These are phyloP conservation scores for Penicillium oxalicum DNA, from an alignment of 2,329 filamentous ascomycete species.

Conservation along the genomic window DNA sequence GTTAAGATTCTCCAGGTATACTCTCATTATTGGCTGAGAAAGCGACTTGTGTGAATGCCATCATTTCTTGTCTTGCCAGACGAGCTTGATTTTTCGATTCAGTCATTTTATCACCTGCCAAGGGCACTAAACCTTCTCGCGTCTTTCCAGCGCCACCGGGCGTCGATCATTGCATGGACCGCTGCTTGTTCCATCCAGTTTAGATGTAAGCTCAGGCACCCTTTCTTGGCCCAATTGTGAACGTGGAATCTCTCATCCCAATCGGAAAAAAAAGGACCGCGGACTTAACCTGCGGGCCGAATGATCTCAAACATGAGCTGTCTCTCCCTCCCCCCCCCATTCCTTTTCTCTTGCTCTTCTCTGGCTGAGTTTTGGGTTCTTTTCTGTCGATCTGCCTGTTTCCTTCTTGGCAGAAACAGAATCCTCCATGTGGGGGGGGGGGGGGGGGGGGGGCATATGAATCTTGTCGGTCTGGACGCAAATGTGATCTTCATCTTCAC, in stretches of 20 bases:
- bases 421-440: too few species aligned
- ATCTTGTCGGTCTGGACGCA: too few species aligned
- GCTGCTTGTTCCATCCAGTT: slow-evolving; percentile 20
- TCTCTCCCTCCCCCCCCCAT: background rate
- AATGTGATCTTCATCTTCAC: too few species aligned
- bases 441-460: too few species aligned
- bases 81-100: slow-evolving; percentile 12
- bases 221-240: too few species aligned
- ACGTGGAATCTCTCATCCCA: background rate
- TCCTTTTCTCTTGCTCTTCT: too few species aligned
- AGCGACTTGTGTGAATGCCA: too few species aligned
- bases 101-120: slow-evolving; percentile 18
- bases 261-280: background rate
- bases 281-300: background rate
- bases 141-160: slow-evolving; percentile 4
- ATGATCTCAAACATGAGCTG: slow-evolving; percentile 6
- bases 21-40: too few species aligned
- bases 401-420: too few species aligned
- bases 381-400: too few species aligned
- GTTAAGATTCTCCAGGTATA: background rate
- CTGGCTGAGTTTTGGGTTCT: too few species aligned
- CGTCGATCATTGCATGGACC: slow-evolving; percentile 18
- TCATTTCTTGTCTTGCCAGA: slow-evolving; percentile 6
- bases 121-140: slow-evolving; percentile 1
- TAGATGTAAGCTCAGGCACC: background rate